These are phyloP conservation scores for Eutrema salsugineum DNA, from an alignment of 441 rosid species.

Conservation along the genomic window DNA sequence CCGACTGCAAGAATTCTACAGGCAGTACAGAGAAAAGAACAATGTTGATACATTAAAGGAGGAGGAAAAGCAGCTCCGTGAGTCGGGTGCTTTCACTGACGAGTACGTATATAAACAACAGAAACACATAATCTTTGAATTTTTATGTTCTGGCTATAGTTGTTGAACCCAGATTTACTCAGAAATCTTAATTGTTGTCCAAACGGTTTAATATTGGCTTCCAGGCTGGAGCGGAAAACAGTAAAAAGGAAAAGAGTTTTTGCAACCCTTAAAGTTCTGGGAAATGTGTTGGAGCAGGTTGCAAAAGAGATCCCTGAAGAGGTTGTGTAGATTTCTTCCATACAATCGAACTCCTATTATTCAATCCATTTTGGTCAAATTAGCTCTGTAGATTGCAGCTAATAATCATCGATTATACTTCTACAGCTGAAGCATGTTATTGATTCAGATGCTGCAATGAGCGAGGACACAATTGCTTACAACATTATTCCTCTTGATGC, in stretches of 20 bases:
- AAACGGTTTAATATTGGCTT: slow-evolving; percentile 15
- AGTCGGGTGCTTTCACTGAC: slow-evolving; percentile 66
- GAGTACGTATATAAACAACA: slow-evolving; percentile 42
- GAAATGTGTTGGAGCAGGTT: slow-evolving; percentile 81
- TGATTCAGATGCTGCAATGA: slow-evolving; percentile 93
- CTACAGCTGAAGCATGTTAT: slow-evolving; percentile 77
- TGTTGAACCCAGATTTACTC: not conserved
- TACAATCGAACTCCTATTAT: not conserved
- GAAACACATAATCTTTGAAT: not conserved
- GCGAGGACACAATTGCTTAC: slow-evolving; percentile 87
- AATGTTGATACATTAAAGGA: slow-evolving; percentile 71
- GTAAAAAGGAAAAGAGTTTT: slow-evolving; percentile 82
- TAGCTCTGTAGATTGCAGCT: slow-evolving; percentile 5
- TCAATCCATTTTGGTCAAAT: not conserved
- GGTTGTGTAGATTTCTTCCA: slow-evolving; percentile 45
- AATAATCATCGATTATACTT: not conserved
- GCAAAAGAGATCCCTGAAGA: slow-evolving; percentile 84
- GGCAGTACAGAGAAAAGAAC: slow-evolving; percentile 71
- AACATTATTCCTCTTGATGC: slow-evolving; percentile 88
- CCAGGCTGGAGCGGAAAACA: slow-evolving; percentile 84
- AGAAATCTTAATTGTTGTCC: not conserved
- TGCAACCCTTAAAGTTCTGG: slow-evolving; percentile 84
- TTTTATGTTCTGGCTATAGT: not conserved
- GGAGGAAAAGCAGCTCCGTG: slow-evolving; percentile 80
- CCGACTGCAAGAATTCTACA: slow-evolving; percentile 86